Evolutionary conservation across 2,329 filamentous ascomycete species (phyloP).

Genomic region (Colletotrichum sp.): DNA sequence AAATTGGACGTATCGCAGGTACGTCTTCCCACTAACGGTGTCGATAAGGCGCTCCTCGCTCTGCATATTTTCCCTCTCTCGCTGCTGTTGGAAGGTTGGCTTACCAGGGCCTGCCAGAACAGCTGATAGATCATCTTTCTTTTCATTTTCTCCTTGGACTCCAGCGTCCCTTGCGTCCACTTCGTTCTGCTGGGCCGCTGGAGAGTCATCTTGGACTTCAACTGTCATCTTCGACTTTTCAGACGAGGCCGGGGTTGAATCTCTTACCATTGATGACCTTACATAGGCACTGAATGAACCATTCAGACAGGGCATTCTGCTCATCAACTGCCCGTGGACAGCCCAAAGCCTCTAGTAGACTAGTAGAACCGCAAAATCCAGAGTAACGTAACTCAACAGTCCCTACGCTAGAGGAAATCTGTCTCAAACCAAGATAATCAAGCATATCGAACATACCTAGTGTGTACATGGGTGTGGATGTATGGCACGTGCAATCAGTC

Average conservation of each 20-base stretch:
- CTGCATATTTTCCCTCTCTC: not conserved
- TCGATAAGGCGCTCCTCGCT: not conserved
- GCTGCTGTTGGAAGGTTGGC: not conserved
- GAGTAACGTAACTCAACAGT: not conserved
- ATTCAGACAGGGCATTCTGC: not conserved
- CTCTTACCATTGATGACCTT: not conserved
- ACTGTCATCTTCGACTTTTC: not conserved
- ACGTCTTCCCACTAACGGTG: not conserved
- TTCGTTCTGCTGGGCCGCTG: not conserved
- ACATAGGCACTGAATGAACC: not conserved
- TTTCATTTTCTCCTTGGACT: not conserved
- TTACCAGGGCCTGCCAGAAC: not conserved
- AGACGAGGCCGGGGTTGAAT: not conserved
- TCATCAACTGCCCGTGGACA: not conserved
- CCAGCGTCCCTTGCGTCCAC: fast-evolving
- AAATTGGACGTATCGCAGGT: not conserved
- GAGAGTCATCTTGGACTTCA: not conserved
- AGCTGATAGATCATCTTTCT: not conserved
- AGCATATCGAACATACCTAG: not conserved
- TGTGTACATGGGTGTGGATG: not conserved
- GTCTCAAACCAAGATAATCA: not conserved
- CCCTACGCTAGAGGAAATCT: not conserved
- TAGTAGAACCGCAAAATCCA: not conserved
- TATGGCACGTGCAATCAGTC: not conserved
- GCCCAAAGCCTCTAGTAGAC: not conserved